phyloP scores from a whole-genome alignment of 2,329 filamentous ascomycete genomes.

The Penicillium sp. region DNA sequence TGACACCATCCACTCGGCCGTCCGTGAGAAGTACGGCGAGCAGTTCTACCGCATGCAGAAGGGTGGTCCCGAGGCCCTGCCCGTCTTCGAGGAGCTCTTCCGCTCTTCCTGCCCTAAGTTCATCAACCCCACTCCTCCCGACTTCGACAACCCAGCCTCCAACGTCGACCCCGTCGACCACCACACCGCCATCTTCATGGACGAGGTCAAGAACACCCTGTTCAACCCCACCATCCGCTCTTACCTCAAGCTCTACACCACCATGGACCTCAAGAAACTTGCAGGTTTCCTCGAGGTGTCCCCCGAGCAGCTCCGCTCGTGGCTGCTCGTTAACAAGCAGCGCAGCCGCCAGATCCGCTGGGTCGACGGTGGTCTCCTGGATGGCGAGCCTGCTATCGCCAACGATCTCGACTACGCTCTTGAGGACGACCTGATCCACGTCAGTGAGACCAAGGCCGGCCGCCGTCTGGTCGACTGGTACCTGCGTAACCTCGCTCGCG shows the following conservation, averaged over 20 bases:
- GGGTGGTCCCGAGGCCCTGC: conserved; percentile 90
- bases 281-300: conserved; percentile 96
- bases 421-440: conserved; percentile 95
- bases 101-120: conserved; percentile 97
- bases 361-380: conserved; percentile 83
- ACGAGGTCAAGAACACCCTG: conserved; percentile 99
- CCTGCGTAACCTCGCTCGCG: conserved; percentile 90
- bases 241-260: conserved; percentile 98
- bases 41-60: conserved; percentile 96
- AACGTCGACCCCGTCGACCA: conserved; percentile 98
- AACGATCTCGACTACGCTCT: conserved; percentile 97
- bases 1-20: conserved; percentile 97
- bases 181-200: conserved; percentile 97
- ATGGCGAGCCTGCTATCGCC: conserved; percentile 88
- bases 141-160: conserved; percentile 94
- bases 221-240: conserved; percentile 97
- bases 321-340: conserved; percentile 97
- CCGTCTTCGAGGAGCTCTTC: conserved; percentile 98
- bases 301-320: conserved; percentile 90
- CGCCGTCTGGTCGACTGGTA: conserved; percentile 99
- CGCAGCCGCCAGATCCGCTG: conserved; percentile 94
- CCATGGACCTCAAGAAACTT: conserved; percentile 98
- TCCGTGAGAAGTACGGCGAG: conserved; percentile 98
- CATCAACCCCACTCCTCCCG: conserved; percentile 93
- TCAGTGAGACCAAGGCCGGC: conserved; percentile 97